Evolutionary conservation across 164 flowering plant genomes (phyloP), one percentile per base, ranked within the genome.

Genomic region (grape (Vitis vinifera)): DNA sequence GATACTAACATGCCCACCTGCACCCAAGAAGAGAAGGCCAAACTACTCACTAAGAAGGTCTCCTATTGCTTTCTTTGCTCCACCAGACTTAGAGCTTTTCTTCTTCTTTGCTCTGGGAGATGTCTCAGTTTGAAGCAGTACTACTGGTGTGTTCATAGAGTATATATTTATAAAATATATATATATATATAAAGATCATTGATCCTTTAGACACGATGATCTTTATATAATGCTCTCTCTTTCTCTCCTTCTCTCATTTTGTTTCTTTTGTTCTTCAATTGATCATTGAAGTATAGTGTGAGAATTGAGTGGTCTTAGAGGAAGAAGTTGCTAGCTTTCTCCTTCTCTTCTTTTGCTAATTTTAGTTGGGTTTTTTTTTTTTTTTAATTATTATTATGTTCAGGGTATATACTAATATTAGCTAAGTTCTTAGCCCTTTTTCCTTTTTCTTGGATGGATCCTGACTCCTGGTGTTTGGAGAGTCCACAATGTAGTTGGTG

Each of bases 51-150:
- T 76, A 19, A 73, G 59, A n/a, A 69, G 84, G 48, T 59, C 71
- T 3, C 86, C 85, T 0, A 70, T 87, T 3, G 67, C 86, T 12
- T 84, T 87, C 76, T 84, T 77, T 61, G 79, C 83, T 29, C 78
- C 81, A 23, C 88, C 91, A 2, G 87, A 87, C 53, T 62, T 85
- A 62, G 87, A 87, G 74, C 84, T 85, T 79, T 84, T 85, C 80
- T 84, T 85, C 80, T 69, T 78, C 78, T 71, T 73, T 51, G 86
- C 85, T 0, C 66, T 61, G 47, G 23, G 57, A 2, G 73, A 73
- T 57, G 49, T 80, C 62, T 70, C 83, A 8, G 78, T 72, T 55
- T 80, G 61, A 80, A 30, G 13, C n/a, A 27, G 44, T 37, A 37
- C 44, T 37, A 37, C 44, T 37, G 44, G 44, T 37, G 44, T 37